Base-by-base conservation (phyloP, 2,329 filamentous ascomycete genomes). In the Aspergillus aculeatus region DNA sequence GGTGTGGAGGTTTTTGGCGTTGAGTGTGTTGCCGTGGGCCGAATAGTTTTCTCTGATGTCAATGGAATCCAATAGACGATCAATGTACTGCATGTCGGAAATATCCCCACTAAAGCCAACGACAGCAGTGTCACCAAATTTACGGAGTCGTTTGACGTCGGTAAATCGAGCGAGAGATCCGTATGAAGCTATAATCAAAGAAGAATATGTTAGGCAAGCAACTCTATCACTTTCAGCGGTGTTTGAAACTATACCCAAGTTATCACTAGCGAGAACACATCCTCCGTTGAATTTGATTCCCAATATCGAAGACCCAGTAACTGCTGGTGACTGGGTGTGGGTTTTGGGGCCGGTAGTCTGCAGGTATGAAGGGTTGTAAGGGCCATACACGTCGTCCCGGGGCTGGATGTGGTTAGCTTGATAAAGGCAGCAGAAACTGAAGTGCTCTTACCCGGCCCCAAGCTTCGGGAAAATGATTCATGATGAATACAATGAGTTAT, bases 31-130 rank as follows among this genome's bases (percentile, higher is more conserved):
- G 62, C 77, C 77, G 59, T 81, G 74, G 57, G 77, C 72, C 51
- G 84, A 84, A 83, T 99, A 98, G 74, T 92, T 89, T 83, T 98
- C 93, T 76, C 89, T 85, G 77, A 96, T 92, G 75, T 90, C 87
- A 70, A 98, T 89, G 64, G 91, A 89, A 73, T 85, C 89, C 69
- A 99, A 89, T 72, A 96, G 87, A 69, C 95, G 83, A 85, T 96
- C 90, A 68, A 99, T 87, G 82, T 96, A 96, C 83, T 99, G 95
- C 95, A 99, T 98, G 82, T 99, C 95, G 66, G 91, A 96, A 70
- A 99, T 89, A 81, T 99, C 95, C 77, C 95, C 95, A 76, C 92
- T 92, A 80, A 98, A 96, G 71, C 95, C 95, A 73, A 99, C 84
- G 62, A 98, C 86, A 31, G 92, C 88, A 66, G 88, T 86, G 66